Evolutionary conservation across 2,329 filamentous ascomycete species (phyloP).

Genomic region (Diplodia mutila): DNA sequence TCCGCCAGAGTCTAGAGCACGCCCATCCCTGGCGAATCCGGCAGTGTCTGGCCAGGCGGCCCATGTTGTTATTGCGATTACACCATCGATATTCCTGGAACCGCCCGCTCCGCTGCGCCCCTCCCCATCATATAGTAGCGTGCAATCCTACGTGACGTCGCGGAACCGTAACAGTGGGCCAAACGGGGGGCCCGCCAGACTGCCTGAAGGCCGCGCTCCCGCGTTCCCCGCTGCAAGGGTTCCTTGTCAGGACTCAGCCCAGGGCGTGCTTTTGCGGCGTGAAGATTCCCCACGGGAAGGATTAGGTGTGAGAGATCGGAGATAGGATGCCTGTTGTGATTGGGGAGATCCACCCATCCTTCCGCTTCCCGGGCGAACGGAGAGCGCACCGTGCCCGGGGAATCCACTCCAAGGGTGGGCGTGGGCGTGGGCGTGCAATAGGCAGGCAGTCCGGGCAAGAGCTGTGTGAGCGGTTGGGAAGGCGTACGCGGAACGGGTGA

Average conservation of each 20-base stretch:
- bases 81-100: no score
- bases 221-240: not conserved
- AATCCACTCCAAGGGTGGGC: not conserved
- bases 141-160: not conserved
- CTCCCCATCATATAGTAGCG: not conserved
- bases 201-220: no score
- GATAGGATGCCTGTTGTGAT: constrained; percentile 9
- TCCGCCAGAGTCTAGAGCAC: no score
- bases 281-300: constrained; percentile 7
- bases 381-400: not conserved
- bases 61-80: no score
- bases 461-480: no score
- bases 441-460: no score
- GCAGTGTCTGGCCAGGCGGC: no score
- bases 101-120: no score
- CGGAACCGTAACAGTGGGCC: not conserved
- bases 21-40: no score
- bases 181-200: not conserved
- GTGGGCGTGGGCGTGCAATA: no score
- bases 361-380: not conserved
- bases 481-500: no score
- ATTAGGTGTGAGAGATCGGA: not conserved
- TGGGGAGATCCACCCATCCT: not conserved
- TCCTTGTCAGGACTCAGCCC: not conserved
- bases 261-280: not conserved